Conservation (phyloP, 345 rosid genomes). For the Fremontodendron californicum region DNA sequence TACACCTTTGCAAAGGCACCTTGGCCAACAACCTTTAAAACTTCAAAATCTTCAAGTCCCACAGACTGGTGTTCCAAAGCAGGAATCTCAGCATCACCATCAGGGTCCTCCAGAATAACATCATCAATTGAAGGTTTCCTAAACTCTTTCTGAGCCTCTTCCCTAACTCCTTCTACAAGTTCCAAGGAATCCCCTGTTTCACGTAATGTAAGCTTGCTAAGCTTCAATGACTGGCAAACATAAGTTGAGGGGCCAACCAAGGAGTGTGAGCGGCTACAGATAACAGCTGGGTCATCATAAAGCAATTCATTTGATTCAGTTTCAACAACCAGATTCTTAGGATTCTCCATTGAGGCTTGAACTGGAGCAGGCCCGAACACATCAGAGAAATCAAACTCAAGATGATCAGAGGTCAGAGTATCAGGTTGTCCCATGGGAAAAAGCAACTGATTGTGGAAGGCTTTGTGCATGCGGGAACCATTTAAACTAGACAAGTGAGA, state of each 20-base stretch:
- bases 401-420: constrained; percentile 28
- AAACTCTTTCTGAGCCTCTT: constrained; percentile 15
- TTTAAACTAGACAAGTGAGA: constrained; percentile 32
- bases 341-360: constrained; percentile 25
- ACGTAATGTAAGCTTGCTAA: constrained; percentile 39
- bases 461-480: constrained; percentile 19
- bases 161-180: constrained; percentile 19
- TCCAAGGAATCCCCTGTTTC: constrained; percentile 41
- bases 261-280: constrained; percentile 46
- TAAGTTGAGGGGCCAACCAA: constrained; percentile 51
- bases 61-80: constrained; percentile 22
- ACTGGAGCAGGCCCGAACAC: constrained; percentile 48
- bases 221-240: constrained; percentile 44
- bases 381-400: constrained; percentile 52
- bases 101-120: constrained; percentile 8
- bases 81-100: constrained; percentile 15
- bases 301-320: constrained; percentile 28
- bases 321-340: constrained; percentile 12
- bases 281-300: constrained; percentile 40
- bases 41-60: constrained; percentile 62
- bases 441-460: constrained; percentile 29
- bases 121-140: constrained; percentile 5
- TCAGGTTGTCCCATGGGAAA: constrained; percentile 34
- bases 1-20: constrained; percentile 96
- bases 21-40: constrained; percentile 81